phyloP scores from a whole-genome alignment of 257 asterid genomes.

The Solanum acaule region DNA sequence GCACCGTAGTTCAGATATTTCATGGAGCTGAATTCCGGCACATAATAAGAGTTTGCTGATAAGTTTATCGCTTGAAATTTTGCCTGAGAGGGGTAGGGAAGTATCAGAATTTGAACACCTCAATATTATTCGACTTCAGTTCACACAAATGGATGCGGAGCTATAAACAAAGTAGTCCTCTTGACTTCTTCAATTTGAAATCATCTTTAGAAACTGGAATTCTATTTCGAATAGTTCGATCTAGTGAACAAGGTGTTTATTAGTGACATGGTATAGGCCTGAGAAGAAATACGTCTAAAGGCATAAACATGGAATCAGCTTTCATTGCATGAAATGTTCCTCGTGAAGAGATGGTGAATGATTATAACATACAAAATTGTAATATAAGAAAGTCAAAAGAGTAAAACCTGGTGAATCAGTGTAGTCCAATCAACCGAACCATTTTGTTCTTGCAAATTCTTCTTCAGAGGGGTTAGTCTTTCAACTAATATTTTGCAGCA shows the following conservation, averaged over 20 bases:
- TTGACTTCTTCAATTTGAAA: not conserved
- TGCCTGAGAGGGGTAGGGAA: conserved; percentile 30
- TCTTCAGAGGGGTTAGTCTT: conserved; percentile 39
- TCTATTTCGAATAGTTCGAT: not conserved
- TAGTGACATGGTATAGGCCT: not conserved
- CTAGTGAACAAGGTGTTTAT: not conserved
- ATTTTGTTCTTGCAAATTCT: conserved; percentile 36
- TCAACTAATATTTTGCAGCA: conserved; percentile 63
- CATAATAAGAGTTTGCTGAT: conserved; percentile 41
- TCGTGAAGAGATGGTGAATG: not conserved
- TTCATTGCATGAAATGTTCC: not conserved
- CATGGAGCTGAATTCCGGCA: conserved; percentile 30
- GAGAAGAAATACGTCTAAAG: not conserved
- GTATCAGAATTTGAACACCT: not conserved
- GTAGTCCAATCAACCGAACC: conserved; percentile 48
- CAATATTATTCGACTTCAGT: not conserved
- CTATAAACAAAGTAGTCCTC: not conserved
- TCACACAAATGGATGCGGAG: not conserved
- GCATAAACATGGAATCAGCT: not conserved
- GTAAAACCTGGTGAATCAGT: conserved; percentile 44
- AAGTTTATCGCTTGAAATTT: conserved; percentile 29
- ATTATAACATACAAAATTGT: not conserved
- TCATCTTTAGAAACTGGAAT: not conserved
- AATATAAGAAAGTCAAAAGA: not conserved
- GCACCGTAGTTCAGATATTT: conserved; percentile 55